A percentile compares a stretch with the other conserved stretches of the same genome.
Conservation (phyloP, 1,284 basidiomycete genomes). For the Fistulina hepatica region DNA sequence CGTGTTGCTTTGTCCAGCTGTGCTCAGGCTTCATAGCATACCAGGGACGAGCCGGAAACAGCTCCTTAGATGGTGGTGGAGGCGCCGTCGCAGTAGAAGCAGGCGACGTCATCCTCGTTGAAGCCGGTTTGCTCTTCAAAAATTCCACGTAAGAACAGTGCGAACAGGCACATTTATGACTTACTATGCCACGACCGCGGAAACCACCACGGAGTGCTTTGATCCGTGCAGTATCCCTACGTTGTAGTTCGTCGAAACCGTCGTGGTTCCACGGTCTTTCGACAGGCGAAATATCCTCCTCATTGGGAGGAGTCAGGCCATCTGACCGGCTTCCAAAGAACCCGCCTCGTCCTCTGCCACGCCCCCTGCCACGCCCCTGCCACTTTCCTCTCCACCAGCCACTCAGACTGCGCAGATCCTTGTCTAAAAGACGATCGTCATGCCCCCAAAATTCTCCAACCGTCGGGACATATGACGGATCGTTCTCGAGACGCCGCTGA, state of each 20-base stretch:
- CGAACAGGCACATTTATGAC: too few relatives aligned
- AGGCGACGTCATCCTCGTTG: conserved; percentile 32
- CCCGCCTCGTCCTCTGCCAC: conserved; percentile 47
- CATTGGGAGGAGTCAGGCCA: too few relatives aligned
- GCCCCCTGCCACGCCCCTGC: conserved; percentile 55
- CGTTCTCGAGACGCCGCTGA: conserved; percentile 62
- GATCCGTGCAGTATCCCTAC: conserved; percentile 53
- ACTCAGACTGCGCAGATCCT: conserved; percentile 62
- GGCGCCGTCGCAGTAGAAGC: conserved; percentile 20
- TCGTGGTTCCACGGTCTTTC: conserved; percentile 71
- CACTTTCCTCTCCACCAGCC: conserved; percentile 75
- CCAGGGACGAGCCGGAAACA: conserved; percentile 43
- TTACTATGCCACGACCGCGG: conserved; percentile 22
- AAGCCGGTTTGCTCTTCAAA: conserved; percentile 22
- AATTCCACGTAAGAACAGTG: too few relatives aligned
- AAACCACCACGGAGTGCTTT: too few relatives aligned
- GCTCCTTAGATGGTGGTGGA: conserved; percentile 22
- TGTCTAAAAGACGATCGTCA: conserved; percentile 73
- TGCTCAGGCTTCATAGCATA: conserved; percentile 65
- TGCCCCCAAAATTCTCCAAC: conserved; percentile 89
- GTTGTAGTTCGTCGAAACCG: conserved; percentile 75
- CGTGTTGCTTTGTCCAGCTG: conserved; percentile 71
- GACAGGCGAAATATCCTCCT: conserved; percentile 34
- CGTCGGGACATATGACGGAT: conserved; percentile 78
- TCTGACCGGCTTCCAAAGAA: conserved; percentile 23